phyloP scores from a whole-genome alignment of 768 basidiomycete species.

The Naematelia encephala region DNA sequence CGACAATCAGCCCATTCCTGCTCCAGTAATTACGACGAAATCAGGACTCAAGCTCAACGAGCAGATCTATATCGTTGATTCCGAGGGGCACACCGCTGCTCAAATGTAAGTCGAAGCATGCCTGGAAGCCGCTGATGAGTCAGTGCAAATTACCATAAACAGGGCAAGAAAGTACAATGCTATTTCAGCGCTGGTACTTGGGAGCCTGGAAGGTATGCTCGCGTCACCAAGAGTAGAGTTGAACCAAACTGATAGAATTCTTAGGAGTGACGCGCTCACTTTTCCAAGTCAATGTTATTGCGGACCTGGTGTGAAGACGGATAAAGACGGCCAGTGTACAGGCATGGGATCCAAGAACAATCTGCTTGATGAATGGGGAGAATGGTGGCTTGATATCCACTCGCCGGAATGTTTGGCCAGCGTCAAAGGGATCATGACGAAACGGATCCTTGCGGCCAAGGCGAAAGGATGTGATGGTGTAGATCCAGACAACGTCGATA shows the following conservation, averaged over 20 bases:
- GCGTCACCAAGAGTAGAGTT: background rate
- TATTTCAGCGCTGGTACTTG: conserved; percentile 37
- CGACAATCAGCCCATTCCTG: conserved; percentile 8
- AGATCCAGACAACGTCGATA: conserved; percentile 41
- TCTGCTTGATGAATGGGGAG: conserved; percentile 30
- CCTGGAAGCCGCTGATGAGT: background rate
- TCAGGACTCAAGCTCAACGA: conserved; percentile 14
- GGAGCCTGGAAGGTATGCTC: conserved; percentile 25
- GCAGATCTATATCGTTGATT: conserved; percentile 16
- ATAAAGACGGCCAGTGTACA: conserved; percentile 14
- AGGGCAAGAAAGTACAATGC: conserved; percentile 34
- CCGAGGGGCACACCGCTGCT: background rate
- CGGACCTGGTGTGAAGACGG: conserved; percentile 11
- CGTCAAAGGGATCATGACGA: conserved; percentile 13
- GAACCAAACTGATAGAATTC: background rate
- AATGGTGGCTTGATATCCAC: conserved; percentile 37
- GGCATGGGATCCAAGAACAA: conserved; percentile 13
- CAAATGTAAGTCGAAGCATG: conserved; percentile 12
- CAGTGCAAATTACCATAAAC: conserved; percentile 25
- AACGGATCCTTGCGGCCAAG: conserved; percentile 18
- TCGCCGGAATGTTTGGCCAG: conserved; percentile 20
- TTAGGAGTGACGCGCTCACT: conserved; percentile 10
- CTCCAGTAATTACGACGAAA: conserved; percentile 10
- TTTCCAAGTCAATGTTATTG: conserved; percentile 31
- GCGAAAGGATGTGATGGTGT: conserved; percentile 36